Evolutionary conservation across 345 rosid species (phyloP).

Genomic region (Arabidopsis arenosa): DNA sequence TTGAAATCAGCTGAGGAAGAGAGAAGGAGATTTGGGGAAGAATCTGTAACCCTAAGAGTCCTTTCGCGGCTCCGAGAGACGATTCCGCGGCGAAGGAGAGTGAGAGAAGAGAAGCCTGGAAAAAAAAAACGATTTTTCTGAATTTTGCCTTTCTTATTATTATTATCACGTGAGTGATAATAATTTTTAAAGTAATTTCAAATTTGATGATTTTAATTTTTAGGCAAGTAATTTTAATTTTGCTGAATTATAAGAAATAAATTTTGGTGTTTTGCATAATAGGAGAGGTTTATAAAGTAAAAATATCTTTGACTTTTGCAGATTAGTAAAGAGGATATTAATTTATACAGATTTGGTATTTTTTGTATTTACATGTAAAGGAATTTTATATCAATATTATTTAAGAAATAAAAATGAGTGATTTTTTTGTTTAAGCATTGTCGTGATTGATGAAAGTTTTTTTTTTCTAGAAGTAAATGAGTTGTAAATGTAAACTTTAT

Average conservation of each 20-base stretch:
- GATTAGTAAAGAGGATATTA: not conserved
- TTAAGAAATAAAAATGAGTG: not conserved
- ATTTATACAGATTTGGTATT: not conserved
- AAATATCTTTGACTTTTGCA: not conserved
- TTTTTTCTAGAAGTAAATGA: not conserved
- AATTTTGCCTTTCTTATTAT: not conserved
- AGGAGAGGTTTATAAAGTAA: not conserved
- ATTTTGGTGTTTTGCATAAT: not conserved
- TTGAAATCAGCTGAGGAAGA: conserved; percentile 10
- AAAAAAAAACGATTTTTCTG: not conserved
- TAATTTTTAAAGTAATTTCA: not conserved
- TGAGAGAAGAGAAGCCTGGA: conserved; percentile 1
- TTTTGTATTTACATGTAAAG: not conserved
- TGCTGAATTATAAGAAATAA: not conserved
- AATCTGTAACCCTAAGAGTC: conserved; percentile 36
- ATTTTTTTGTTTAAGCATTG: not conserved
- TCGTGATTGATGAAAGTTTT: not conserved
- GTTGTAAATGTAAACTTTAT: not conserved
- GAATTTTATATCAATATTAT: not conserved
- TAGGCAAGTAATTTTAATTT: not conserved
- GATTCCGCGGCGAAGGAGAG: conserved; percentile 39
- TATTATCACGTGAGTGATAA: conserved; percentile 13
- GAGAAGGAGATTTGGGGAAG: not conserved
- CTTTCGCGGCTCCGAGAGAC: conserved; percentile 30
- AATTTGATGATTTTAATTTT: not conserved